Evolutionary conservation across 2,329 filamentous ascomycete genomes (phyloP), one percentile per base, ranked within the genome.

Genomic region (Macrophomina phaseolina): DNA sequence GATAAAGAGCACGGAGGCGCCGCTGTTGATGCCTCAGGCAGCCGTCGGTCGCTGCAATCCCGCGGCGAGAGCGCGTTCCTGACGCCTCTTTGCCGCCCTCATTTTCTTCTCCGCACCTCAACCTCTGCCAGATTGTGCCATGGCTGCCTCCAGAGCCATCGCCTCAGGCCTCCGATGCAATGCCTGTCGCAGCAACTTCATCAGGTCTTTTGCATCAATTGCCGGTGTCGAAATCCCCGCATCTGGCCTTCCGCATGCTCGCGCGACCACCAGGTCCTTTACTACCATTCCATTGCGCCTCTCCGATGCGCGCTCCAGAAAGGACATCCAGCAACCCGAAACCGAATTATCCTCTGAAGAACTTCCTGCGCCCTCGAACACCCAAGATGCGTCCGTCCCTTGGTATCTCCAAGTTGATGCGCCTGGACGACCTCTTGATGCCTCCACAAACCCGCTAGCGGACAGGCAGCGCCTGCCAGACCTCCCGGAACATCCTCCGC

Each of bases 341-440:
- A n/a, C 42, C 16, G 45, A 23, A n/a, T 9, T 36, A 7, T 4
- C 14, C 8, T 3, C 51, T 7, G 64, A 42, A 30, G 34, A 30
- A 30, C 28, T 7, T 14, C 4, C 8, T 28, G 3, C 40, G 16
- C 16, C 51, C 9, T 34, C 64, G 23, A 28, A 52, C 48, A 16
- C 53, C 1, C 18, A 38, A 32, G 45, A 23, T 16, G 32, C 64
- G 14, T 36, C 75, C 64, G 78, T 88, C 7, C 92, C 92, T 5
- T 98, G 95, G 95, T 98, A 97, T 78, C 87, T 97, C 34, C 89
- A 95, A 74, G 88, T 91, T 70, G 86, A 92, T 68, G 73, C 80
- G 5, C 78, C 81, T 12, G 73, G 77, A 14, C 38, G 32, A 36
- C 45, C 65, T 11, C 48, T 63, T 48, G 40, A 63, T 38, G 56